phyloP scores from a whole-genome alignment of 306 rosid genomes.

The Prunus salicina region DNA sequence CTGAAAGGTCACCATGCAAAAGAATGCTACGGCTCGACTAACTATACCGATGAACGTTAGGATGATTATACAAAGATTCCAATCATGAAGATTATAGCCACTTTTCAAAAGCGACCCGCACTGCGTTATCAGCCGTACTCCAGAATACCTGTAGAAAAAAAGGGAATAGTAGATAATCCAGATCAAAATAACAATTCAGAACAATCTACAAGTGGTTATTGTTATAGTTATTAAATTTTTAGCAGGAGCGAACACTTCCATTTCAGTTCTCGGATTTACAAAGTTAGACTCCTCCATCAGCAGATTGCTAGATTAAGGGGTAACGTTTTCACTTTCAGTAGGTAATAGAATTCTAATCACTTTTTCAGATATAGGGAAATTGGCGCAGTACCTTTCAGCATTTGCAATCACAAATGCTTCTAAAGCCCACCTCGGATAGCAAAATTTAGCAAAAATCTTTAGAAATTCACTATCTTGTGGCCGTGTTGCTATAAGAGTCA shows the following conservation, averaged over 20 bases:
- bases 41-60: slow-evolving; percentile 59
- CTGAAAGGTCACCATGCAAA: slow-evolving; percentile 63
- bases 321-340: not conserved
- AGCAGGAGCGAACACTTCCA: too few species aligned
- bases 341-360: not conserved
- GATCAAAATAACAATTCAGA: not conserved
- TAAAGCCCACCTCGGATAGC: slow-evolving; percentile 95
- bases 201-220: not conserved
- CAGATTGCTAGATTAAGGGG: not conserved
- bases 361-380: too few species aligned
- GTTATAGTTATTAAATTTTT: too few species aligned
- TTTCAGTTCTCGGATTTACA: too few species aligned
- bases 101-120: slow-evolving; percentile 58
- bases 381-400: slow-evolving; percentile 69
- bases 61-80: slow-evolving; percentile 62
- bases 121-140: slow-evolving; percentile 89
- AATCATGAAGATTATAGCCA: slow-evolving; percentile 76
- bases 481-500: slow-evolving; percentile 80
- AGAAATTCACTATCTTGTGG: slow-evolving; percentile 43
- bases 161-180: not conserved
- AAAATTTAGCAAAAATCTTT: slow-evolving; percentile 54
- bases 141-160: slow-evolving; percentile 62
- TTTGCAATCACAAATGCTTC: slow-evolving; percentile 81
- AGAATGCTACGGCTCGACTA: slow-evolving; percentile 54
- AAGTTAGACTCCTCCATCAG: too few species aligned